Evolutionary conservation across 495 filamentous ascomycete species (phyloP).

Genomic region (Penicillium cataractarum): DNA sequence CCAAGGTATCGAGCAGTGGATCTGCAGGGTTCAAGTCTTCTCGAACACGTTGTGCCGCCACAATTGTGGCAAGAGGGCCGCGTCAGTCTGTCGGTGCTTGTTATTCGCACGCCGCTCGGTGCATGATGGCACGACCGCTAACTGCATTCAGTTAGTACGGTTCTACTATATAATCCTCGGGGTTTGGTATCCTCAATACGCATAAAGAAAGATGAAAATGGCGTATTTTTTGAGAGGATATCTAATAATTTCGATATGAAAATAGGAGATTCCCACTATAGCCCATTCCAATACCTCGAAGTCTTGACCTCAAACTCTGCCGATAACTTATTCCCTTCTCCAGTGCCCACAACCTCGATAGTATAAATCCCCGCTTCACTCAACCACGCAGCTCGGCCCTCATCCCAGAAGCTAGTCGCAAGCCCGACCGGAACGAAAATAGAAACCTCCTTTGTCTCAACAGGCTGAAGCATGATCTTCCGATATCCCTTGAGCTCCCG

Average conservation of each 20-base stretch:
- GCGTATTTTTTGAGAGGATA: not conserved
- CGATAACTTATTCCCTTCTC: not conserved
- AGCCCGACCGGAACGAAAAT: not conserved
- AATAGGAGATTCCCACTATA: too few relatives aligned
- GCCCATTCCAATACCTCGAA: not conserved
- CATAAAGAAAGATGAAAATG: not conserved
- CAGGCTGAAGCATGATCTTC: not conserved
- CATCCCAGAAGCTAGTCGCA: not conserved
- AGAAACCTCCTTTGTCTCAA: not conserved
- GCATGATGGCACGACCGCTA: not conserved
- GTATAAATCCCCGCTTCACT: not conserved
- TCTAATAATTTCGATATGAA: too few relatives aligned
- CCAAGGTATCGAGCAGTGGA: not conserved
- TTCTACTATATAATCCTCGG: not conserved
- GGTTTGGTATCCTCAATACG: not conserved
- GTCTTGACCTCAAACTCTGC: not conserved
- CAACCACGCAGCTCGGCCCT: not conserved
- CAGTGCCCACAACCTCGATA: not conserved
- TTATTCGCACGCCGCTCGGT: not conserved
- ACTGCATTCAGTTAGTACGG: not conserved
- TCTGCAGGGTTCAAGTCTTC: constrained; percentile 6
- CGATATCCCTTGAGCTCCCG: constrained; percentile 1
- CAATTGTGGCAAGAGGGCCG: not conserved
- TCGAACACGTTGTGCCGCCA: constrained; percentile 3
- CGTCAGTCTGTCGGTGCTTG: not conserved